Evolutionary conservation across 2,329 filamentous ascomycete genomes (phyloP).

Genomic region (Alternaria dauci): DNA sequence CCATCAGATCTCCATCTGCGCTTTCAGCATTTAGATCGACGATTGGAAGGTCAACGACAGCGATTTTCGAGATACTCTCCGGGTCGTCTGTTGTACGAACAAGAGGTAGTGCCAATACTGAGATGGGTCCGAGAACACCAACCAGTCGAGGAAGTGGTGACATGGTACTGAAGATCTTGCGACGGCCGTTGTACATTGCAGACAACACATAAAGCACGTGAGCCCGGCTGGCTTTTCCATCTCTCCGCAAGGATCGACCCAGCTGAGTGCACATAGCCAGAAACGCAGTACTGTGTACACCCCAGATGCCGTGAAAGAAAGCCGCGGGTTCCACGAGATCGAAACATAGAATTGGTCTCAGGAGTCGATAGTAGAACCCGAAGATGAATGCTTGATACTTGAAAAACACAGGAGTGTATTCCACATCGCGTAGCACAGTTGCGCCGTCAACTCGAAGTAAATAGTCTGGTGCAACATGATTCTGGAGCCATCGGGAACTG

Average conservation of each 20-base stretch:
- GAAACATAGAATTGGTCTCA: background rate
- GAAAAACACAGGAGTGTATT: background rate
- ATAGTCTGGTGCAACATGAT: background rate
- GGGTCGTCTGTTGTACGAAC: background rate
- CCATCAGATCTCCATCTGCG: background rate
- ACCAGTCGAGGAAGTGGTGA: background rate
- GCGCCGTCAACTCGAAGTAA: background rate
- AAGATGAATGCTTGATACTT: background rate
- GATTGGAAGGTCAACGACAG: background rate
- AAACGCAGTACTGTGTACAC: background rate
- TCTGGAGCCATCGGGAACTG: background rate
- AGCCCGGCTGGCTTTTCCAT: background rate
- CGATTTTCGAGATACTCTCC: background rate
- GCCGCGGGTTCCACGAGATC: rapidly evolving
- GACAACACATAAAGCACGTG: background rate
- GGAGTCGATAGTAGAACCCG: background rate
- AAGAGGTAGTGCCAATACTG: background rate
- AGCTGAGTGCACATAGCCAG: background rate
- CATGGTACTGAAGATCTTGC: background rate
- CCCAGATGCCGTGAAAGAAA: background rate
- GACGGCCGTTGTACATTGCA: background rate
- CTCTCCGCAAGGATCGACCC: background rate
- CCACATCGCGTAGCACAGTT: rapidly evolving
- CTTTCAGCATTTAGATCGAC: background rate
- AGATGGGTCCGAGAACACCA: background rate